Evolutionary conservation across 2,329 filamentous ascomycete species (phyloP), one percentile per base, ranked within the genome.

Genomic region (Cephalotrichum gorgonifer): DNA sequence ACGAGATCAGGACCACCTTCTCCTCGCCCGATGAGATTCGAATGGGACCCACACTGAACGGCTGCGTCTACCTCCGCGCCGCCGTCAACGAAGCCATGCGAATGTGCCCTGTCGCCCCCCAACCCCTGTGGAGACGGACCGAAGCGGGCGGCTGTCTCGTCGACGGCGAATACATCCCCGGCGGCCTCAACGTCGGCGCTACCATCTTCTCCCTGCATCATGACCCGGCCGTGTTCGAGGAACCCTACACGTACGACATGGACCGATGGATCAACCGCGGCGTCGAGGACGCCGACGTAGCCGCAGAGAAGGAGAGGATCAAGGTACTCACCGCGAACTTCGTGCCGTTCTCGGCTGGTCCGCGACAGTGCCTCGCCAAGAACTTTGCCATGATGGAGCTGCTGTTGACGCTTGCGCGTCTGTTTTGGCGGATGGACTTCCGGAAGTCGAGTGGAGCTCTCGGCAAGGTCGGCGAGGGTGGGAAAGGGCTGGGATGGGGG

Each of bases 31-130:
- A 67, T 12, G 64, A 68, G 2, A 67, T 71, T 38, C 54, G 54
- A 42, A 50, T 57, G 42, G 61, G 63, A 14, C 47, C 62, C 22
- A 54, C 54, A 6, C 54, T 73, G 1, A 62, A 58, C 31, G 49
- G 51, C 4, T 66, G 66, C 41, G 47, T 47, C 1, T 74, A 69
- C 51, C 63, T 74, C 2, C 58, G 61, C 15, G 70, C 69, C 2
- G 67, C 65, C 42, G 59, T 73, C 26, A 65, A 55, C 31, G 54
- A 55, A 38, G 50, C 54, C 6, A 52, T 54, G 12, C 53, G 54
- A 15, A 50, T 54, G 48, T 52, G 43, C 28, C 43, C 43, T 15
- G 46, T 48, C 20, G 46, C 33, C 5, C 22, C 46, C 15, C 46
- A 48, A 31, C 46, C 46, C 15, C 46, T 48, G 8, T 48, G 46